phyloP scores from a whole-genome alignment of 2,329 filamentous ascomycete species.

The Achaetomium macrosporum region DNA sequence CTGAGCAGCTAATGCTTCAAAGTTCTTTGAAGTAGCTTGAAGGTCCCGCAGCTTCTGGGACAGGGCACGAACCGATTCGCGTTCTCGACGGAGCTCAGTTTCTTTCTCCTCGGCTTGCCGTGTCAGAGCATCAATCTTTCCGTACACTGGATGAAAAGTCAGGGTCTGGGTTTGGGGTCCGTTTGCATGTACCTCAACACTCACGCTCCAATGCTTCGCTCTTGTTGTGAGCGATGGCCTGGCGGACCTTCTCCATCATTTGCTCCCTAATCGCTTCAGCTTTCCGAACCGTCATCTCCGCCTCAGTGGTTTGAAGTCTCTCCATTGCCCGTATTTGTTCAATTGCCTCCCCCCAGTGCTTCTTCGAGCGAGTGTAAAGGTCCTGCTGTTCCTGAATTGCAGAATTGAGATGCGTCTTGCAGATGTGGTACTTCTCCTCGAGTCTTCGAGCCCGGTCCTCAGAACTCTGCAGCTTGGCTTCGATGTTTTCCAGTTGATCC shows the following conservation, averaged over 20 bases:
- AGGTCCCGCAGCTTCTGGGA: constrained; percentile 14
- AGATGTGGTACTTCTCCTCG: constrained; percentile 33
- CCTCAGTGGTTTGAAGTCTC: constrained; percentile 18
- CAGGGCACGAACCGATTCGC: constrained; percentile 10
- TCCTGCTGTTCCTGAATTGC: constrained; percentile 42
- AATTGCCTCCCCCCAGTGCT: constrained; percentile 31
- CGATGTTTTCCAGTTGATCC: constrained; percentile 22
- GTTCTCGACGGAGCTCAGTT: constrained; percentile 11
- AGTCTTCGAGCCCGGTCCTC: constrained; percentile 27
- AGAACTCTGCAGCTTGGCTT: constrained; percentile 25
- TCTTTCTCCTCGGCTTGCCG: constrained; percentile 18
- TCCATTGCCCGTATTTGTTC: constrained; percentile 32
- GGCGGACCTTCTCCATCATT: constrained; percentile 25
- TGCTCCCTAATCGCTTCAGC: constrained; percentile 30
- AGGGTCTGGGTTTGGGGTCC: neutral
- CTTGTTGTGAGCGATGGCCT: constrained; percentile 19
- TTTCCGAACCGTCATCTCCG: constrained; percentile 29
- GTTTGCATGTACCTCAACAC: neutral
- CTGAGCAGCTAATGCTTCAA: constrained; percentile 15
- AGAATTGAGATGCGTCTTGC: constrained; percentile 38
- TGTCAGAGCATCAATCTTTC: constrained; percentile 14
- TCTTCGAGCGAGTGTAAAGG: constrained; percentile 33
- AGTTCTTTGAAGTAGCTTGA: constrained; percentile 10
- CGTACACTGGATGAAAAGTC: constrained; percentile 16
- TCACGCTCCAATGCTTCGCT: constrained; percentile 19